Conservation (phyloP, 768 basidiomycete genomes). For the Nevesoporus exiguus region DNA sequence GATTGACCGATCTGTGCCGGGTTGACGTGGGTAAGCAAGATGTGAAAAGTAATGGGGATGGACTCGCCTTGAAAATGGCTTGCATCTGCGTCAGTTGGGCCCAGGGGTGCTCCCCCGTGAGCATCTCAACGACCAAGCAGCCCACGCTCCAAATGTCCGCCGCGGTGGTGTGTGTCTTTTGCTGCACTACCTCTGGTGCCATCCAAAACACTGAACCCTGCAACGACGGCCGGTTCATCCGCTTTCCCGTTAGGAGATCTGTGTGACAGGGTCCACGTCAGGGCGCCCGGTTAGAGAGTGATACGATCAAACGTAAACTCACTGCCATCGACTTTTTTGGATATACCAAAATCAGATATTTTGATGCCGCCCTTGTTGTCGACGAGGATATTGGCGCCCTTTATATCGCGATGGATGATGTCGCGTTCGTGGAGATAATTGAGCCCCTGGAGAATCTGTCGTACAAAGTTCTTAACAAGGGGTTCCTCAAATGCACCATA, state of each 20-base stretch:
- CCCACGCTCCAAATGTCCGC: constrained; percentile 98
- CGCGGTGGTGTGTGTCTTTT: constrained; percentile 86
- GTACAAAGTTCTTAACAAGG: constrained; percentile 87
- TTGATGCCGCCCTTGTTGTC: constrained; percentile 98
- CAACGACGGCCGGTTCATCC: constrained; percentile 84
- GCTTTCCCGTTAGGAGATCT: constrained; percentile 55
- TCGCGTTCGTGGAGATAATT: constrained; percentile 89
- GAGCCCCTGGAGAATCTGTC: constrained; percentile 86
- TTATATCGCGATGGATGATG: constrained; percentile 98
- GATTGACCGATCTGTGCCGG: constrained; percentile 76
- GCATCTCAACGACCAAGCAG: constrained; percentile 93
- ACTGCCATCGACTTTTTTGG: constrained; percentile 97
- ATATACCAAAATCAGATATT: constrained; percentile 95
- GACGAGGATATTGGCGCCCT: constrained; percentile 96
- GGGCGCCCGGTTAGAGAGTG: neutral
- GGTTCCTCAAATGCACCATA: constrained; percentile 95
- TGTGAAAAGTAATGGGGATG: neutral
- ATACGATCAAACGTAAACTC: constrained; percentile 29
- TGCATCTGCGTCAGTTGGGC: constrained; percentile 98
- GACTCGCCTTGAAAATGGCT: constrained; percentile 87
- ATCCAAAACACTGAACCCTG: constrained; percentile 99
- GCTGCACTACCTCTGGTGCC: constrained; percentile 98
- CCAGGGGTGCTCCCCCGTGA: constrained; percentile 95
- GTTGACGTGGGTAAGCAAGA: neutral
- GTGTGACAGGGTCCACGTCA: neutral